phyloP scores from a whole-genome alignment of 1,284 basidiomycete species.

The Athelia sp. region DNA sequence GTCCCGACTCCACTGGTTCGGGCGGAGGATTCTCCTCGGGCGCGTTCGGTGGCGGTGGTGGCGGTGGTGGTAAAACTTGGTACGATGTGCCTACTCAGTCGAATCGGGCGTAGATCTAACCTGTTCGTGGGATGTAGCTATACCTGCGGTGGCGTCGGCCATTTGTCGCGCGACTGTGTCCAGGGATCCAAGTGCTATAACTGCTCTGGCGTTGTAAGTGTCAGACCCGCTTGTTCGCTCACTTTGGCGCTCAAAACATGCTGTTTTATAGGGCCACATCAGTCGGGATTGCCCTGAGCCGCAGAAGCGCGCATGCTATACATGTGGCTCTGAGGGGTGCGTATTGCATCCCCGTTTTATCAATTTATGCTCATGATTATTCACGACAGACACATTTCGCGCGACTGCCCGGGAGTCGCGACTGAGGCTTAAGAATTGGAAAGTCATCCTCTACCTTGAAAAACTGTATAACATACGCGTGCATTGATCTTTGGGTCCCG shows the following conservation, averaged over 20 bases:
- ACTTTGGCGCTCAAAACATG: neutral
- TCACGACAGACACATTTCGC: constrained; percentile 16
- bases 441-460: neutral
- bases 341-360: constrained; percentile 15
- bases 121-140: constrained; percentile 44
- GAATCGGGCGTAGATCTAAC: constrained; percentile 4
- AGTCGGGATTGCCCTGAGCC: constrained; percentile 79
- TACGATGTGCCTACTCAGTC: constrained; percentile 20
- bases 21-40: constrained; percentile 14
- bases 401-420: constrained; percentile 64
- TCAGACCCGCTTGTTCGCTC: neutral
- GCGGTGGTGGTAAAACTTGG: constrained; percentile 59
- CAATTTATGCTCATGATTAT: neutral
- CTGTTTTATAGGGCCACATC: constrained; percentile 67
- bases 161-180: constrained; percentile 82
- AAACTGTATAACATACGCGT: neutral
- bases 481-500: neutral
- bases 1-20: constrained; percentile 55
- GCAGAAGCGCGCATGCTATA: constrained; percentile 82
- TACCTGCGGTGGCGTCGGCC: constrained; percentile 87
- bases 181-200: constrained; percentile 89
- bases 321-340: constrained; percentile 76
- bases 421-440: constrained; percentile 13
- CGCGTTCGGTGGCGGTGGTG: constrained; percentile 30
- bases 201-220: constrained; percentile 69